phyloP scores from a whole-genome alignment of 345 rosid species.

The Populus simonii region DNA sequence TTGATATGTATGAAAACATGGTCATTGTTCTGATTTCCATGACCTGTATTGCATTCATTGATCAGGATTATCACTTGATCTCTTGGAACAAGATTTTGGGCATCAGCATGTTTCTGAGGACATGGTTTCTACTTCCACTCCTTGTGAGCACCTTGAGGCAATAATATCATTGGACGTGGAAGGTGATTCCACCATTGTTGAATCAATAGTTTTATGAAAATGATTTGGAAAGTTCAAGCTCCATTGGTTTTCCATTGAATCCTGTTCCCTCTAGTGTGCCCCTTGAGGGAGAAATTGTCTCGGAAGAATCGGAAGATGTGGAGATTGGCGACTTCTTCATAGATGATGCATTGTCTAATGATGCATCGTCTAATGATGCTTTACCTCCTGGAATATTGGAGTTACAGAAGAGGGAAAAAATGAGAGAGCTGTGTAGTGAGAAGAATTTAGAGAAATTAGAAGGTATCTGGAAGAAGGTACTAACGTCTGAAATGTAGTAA shows the following conservation, averaged over 20 bases:
- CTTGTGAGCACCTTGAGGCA: constrained; percentile 23
- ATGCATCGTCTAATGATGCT: constrained; percentile 36
- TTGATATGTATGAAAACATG: constrained; percentile 14
- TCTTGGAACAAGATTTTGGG: constrained; percentile 56
- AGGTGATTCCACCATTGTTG: constrained; percentile 18
- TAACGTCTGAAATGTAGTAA: constrained; percentile 12
- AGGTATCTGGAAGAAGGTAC: constrained; percentile 95
- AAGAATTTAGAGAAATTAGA: constrained; percentile 66
- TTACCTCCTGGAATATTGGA: constrained; percentile 49
- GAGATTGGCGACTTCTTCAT: constrained; percentile 68
- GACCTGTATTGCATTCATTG: constrained; percentile 26
- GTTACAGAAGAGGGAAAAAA: constrained; percentile 63
- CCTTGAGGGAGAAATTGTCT: constrained; percentile 26
- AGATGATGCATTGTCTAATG: constrained; percentile 43
- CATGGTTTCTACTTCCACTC: constrained; percentile 25
- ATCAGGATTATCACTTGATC: constrained; percentile 73
- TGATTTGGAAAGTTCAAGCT: constrained; percentile 31
- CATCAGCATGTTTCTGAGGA: constrained; percentile 33
- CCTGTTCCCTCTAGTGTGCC: constrained; percentile 25
- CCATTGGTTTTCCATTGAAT: constrained; percentile 32
- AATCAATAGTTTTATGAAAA: constrained; percentile 24
- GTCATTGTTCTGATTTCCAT: constrained; percentile 25
- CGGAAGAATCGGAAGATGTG: constrained; percentile 48
- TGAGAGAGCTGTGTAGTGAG: constrained; percentile 57
- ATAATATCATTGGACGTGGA: constrained; percentile 19